phyloP scores from a whole-genome alignment of 345 rosid species.

The Clausena lansium region DNA sequence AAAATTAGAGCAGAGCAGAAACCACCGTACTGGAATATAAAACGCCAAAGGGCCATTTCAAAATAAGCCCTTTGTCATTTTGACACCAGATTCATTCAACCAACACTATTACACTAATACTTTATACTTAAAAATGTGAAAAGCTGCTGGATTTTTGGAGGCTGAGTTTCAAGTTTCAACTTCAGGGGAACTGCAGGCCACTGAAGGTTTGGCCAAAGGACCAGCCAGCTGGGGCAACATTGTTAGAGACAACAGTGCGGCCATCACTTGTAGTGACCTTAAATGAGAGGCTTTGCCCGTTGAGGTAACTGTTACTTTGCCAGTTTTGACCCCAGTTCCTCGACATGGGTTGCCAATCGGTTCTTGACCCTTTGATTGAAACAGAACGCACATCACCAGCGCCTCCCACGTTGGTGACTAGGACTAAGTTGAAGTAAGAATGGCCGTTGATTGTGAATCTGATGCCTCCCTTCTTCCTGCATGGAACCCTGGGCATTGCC shows the following conservation, averaged over 20 bases:
- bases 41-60: slow-evolving; percentile 6
- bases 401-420: slow-evolving; percentile 61
- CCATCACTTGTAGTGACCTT: slow-evolving; percentile 51
- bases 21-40: background rate
- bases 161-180: background rate
- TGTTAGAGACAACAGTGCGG: slow-evolving; percentile 33
- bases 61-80: slow-evolving; percentile 8
- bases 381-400: slow-evolving; percentile 51
- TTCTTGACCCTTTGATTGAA: slow-evolving; percentile 51
- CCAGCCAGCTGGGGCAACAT: slow-evolving; percentile 47
- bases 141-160: background rate
- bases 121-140: background rate
- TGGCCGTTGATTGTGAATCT: slow-evolving; percentile 60
- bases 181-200: slow-evolving; percentile 41
- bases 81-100: background rate
- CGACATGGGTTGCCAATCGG: slow-evolving; percentile 52
- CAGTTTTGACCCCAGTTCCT: slow-evolving; percentile 69
- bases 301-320: slow-evolving; percentile 47
- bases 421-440: slow-evolving; percentile 54
- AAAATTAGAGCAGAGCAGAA: slow-evolving; percentile 14
- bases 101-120: background rate
- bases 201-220: slow-evolving; percentile 52
- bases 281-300: slow-evolving; percentile 54
- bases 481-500: slow-evolving; percentile 49
- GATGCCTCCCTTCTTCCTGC: slow-evolving; percentile 51